Evolutionary conservation across 73 alveolate genomes (phyloP).

Genomic region (Stentor roeselii): DNA sequence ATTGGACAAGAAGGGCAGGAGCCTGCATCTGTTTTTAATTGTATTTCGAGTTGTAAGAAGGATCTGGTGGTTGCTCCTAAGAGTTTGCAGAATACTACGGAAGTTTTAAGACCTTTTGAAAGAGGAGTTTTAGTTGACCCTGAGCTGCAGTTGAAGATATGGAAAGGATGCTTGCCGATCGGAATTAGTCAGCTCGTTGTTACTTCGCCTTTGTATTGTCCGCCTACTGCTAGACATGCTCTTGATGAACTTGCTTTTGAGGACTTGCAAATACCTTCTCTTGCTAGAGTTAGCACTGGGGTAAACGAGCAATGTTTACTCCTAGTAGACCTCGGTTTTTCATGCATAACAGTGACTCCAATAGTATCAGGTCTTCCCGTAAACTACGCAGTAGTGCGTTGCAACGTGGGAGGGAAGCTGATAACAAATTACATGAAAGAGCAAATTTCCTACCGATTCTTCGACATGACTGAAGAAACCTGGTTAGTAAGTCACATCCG

Average conservation of each 20-base stretch:
- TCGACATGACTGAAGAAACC: slow-evolving; percentile 77
- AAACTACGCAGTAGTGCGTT: slow-evolving; percentile 70
- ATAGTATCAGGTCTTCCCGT: slow-evolving; percentile 68
- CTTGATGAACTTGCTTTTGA: slow-evolving; percentile 77
- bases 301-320: slow-evolving; percentile 47
- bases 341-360: slow-evolving; percentile 80
- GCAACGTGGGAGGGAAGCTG: slow-evolving; percentile 89
- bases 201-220: slow-evolving; percentile 15
- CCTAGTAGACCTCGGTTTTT: slow-evolving; percentile 82
- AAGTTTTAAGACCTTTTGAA: slow-evolving; percentile 23
- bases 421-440: slow-evolving; percentile 81
- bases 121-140: slow-evolving; percentile 32
- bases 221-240: neutral
- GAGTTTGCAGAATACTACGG: neutral
- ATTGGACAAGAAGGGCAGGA: neutral
- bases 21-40: neutral
- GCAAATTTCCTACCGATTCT: slow-evolving; percentile 63
- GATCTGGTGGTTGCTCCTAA: slow-evolving; percentile 7
- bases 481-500: slow-evolving; percentile 68
- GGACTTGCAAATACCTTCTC: slow-evolving; percentile 65
- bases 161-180: neutral
- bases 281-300: slow-evolving; percentile 58
- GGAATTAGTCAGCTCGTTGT: neutral
- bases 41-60: slow-evolving; percentile 16
- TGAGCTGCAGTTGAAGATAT: slow-evolving; percentile 20